Evolutionary conservation across 192 early-diverging fungal species (phyloP).

Genomic region (Coemansia sp.): DNA sequence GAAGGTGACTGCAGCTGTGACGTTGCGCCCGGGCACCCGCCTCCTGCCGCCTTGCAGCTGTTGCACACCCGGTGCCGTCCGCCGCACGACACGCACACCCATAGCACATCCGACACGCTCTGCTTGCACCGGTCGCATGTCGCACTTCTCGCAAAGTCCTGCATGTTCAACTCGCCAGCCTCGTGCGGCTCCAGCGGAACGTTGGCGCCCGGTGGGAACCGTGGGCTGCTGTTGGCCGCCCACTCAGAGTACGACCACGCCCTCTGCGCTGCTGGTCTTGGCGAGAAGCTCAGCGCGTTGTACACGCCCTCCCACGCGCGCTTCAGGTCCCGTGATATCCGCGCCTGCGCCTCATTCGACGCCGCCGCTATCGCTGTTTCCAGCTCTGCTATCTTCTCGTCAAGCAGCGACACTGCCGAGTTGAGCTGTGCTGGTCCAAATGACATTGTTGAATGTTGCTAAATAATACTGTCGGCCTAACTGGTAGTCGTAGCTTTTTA

Average conservation of each 20-base stretch:
- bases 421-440: constrained; percentile 38
- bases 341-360: constrained; percentile 44
- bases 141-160: not conserved
- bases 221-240: constrained; percentile 45
- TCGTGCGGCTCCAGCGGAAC: constrained; percentile 34
- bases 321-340: constrained; percentile 46
- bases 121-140: constrained; percentile 23
- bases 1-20: not conserved
- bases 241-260: constrained; percentile 17
- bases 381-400: constrained; percentile 47
- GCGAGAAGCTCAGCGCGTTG: constrained; percentile 44
- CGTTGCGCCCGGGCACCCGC: not conserved
- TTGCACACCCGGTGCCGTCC: constrained; percentile 42
- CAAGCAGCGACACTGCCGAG: constrained; percentile 41
- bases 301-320: constrained; percentile 48
- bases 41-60: constrained; percentile 19
- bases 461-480: not conserved
- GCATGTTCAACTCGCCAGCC: constrained; percentile 4
- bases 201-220: constrained; percentile 18
- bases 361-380: constrained; percentile 33
- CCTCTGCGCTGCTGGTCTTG: constrained; percentile 18
- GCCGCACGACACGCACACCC: constrained; percentile 35
- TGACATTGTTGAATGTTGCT: constrained; percentile 17
- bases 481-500: too few species aligned
- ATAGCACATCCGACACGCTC: constrained; percentile 28